Percentiles rank a stretch among this genome's conserved stretches.
Evolutionary conservation across 345 rosid species (phyloP).

Genomic region (Eutrema japonicum): DNA sequence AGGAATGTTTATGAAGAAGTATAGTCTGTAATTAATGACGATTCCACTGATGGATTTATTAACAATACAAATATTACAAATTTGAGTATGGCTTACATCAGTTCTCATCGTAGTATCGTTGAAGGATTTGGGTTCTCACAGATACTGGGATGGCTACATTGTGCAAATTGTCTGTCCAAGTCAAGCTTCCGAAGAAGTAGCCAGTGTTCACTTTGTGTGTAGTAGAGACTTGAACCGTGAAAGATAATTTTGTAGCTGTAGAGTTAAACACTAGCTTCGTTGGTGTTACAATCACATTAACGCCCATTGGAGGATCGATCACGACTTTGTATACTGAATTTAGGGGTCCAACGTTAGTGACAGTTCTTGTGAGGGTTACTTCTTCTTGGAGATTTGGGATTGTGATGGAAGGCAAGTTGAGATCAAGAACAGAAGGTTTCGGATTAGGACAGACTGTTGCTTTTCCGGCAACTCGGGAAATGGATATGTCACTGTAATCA

Average conservation of each 20-base stretch:
- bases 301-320: conserved; percentile 45
- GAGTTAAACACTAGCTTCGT: conserved; percentile 33
- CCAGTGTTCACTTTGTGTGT: conserved; percentile 45
- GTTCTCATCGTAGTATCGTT: conserved; percentile 17
- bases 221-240: conserved; percentile 32
- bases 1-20: too few relatives aligned
- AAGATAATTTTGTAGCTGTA: conserved; percentile 30
- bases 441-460: conserved; percentile 37
- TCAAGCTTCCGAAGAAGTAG: conserved; percentile 53
- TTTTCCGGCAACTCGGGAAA: conserved; percentile 47
- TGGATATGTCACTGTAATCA: conserved; percentile 53
- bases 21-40: too few relatives aligned
- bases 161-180: conserved; percentile 46
- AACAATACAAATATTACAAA: too few relatives aligned
- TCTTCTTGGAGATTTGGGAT: conserved; percentile 36
- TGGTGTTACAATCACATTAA: conserved; percentile 36
- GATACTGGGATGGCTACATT: conserved; percentile 29
- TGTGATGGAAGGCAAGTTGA: conserved; percentile 22
- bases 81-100: neutral
- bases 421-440: conserved; percentile 34
- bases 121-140: conserved; percentile 25
- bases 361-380: conserved; percentile 40
- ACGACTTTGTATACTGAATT: conserved; percentile 40
- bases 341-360: conserved; percentile 53
- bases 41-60: too few relatives aligned